phyloP scores from a whole-genome alignment of 768 basidiomycete genomes.

The Brasilioporus rufonigricans region DNA sequence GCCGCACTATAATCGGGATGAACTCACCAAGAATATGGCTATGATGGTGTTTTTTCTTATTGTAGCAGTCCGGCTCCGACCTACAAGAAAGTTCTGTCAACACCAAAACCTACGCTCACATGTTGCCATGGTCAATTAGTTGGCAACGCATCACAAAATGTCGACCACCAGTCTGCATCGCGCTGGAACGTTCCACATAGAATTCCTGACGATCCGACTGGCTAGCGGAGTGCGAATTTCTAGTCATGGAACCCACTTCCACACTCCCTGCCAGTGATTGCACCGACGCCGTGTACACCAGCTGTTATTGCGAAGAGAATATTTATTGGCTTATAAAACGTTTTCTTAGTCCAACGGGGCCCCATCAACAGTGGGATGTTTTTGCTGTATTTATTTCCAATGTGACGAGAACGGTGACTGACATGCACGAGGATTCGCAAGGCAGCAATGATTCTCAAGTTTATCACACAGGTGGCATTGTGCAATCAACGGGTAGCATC shows the following conservation, averaged over 20 bases:
- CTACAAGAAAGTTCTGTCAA: conserved; percentile 10
- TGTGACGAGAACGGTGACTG: conserved; percentile 48
- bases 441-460: conserved; percentile 3
- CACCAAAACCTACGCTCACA: not conserved
- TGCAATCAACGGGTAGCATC: conserved; percentile 55
- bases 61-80: conserved; percentile 8
- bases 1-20: not conserved
- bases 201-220: not conserved
- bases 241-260: conserved; percentile 13
- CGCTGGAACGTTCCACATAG: not conserved
- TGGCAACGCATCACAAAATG: not conserved
- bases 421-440: not conserved
- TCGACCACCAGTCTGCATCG: not conserved
- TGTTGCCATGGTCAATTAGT: not conserved
- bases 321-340: conserved; percentile 54
- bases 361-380: conserved; percentile 44
- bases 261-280: conserved; percentile 20
- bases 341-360: conserved; percentile 34
- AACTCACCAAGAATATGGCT: not conserved
- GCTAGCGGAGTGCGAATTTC: conserved; percentile 24
- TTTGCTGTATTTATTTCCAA: conserved; percentile 69
- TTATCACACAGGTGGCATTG: conserved; percentile 51
- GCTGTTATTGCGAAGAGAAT: conserved; percentile 73
- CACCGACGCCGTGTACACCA: conserved; percentile 47
- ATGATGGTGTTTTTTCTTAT: not conserved